A percentile compares a stretch with the other conserved stretches of the same genome.
Evolutionary conservation across 148 eudicot species (phyloP).

Genomic region (Cornus florida): DNA sequence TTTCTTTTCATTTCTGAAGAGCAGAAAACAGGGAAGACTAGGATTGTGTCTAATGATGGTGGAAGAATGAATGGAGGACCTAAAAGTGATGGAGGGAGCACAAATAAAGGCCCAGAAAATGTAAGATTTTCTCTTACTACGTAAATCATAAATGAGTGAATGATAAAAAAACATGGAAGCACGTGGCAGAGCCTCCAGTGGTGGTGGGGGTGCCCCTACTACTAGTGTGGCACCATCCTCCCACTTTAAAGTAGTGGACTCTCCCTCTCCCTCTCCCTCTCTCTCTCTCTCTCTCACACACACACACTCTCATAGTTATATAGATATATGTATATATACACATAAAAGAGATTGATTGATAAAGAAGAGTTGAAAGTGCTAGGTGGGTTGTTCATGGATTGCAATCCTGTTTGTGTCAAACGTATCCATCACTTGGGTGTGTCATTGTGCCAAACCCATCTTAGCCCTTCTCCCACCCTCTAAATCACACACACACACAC

Average conservation of each 20-base stretch:
- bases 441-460: background rate
- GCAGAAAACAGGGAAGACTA: background rate
- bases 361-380: background rate
- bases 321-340: no score
- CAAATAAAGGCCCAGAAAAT: background rate
- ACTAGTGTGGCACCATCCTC: background rate
- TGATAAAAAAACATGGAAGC: background rate
- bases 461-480: background rate
- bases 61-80: background rate
- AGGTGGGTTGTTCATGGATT: conserved; percentile 1
- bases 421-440: background rate
- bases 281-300: background rate
- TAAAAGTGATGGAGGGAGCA: background rate
- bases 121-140: background rate
- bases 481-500: background rate
- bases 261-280: background rate
- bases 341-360: background rate
- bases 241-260: background rate
- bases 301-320: no score
- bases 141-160: background rate
- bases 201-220: background rate
- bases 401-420: background rate
- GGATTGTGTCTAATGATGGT: background rate
- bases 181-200: background rate
- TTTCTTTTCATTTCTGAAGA: background rate